Base-by-base conservation (phyloP, 2,329 filamentous ascomycete species). In the Cryphonectria radicalis region DNA sequence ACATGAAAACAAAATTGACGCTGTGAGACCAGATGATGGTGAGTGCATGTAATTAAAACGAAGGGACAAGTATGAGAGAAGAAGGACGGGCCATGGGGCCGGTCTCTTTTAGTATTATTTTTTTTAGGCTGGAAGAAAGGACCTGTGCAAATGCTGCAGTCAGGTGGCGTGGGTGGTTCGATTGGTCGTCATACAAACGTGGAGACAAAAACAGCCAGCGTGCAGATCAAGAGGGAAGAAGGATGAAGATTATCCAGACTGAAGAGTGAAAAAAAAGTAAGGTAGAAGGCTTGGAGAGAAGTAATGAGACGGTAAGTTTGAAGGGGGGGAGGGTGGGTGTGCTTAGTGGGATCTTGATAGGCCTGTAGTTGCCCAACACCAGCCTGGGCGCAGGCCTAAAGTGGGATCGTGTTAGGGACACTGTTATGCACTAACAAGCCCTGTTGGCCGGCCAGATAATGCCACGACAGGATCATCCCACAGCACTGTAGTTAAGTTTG, bases 11-110 rank as follows among this genome's bases (percentile, higher is more conserved):
- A 22, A 40, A 37, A 19, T 59, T 17, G 32, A 57, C 57, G 59
- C 50, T 63, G 32, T 50, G 28, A 14, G 63, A 40, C 43, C 63
- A 57, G 28, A 46, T 57, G 63, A 57, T 63, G 46, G 59, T 55
- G 17, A 40, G 59, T 35, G 8, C 59, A n/a, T n/a, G 59, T 40
- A 35, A 4, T 2, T 25, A n/a, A 6, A 62, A 40, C 19, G 8
- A 25, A 37, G 22, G 17, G 59, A 11, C 32, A 62, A 37, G 32
- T 35, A 22, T n/a, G 46, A 37, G 32, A 62, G 35, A 40, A n/a
- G 59, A 40, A 40, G 35, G 35, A n/a, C 19, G 28, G 28, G 25
- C 13, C 55, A 19, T 3, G 25, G 55, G 55, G 55, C 3, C 28
- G 28, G 59, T 62, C 22, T 40, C 32, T 32, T 32, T 32, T 40